phyloP scores from a whole-genome alignment of 2,329 filamentous ascomycete genomes.

The Xylaria digitata region DNA sequence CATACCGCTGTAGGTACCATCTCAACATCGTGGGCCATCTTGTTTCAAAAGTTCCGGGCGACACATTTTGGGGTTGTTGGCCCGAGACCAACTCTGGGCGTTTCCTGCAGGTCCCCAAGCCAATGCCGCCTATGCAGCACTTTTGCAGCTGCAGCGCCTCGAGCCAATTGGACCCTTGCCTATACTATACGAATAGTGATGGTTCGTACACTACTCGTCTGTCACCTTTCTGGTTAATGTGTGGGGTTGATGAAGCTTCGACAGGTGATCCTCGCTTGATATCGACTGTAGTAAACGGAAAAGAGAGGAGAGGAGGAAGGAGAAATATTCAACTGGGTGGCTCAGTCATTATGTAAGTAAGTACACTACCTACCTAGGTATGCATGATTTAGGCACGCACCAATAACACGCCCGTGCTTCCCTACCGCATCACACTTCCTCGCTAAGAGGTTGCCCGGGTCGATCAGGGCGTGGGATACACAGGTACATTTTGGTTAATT shows the following conservation, averaged over 20 bases:
- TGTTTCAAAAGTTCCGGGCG: constrained; percentile 43
- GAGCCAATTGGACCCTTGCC: constrained; percentile 24
- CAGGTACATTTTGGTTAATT: constrained; percentile 5
- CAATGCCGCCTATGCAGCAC: constrained; percentile 11
- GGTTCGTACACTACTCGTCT: too few species aligned
- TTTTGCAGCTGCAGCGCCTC: constrained; percentile 29
- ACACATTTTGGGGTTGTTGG: constrained; percentile 33
- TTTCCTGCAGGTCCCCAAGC: constrained; percentile 27
- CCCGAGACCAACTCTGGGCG: constrained; percentile 34
- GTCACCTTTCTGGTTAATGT: background rate
- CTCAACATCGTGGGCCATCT: constrained; percentile 37
- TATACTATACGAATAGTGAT: background rate
- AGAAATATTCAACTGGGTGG: too few species aligned
- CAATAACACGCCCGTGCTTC: constrained; percentile 26
- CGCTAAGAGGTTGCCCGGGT: constrained; percentile 11
- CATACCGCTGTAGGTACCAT: constrained; percentile 31
- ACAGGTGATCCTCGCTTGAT: background rate
- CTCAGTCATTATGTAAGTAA: background rate
- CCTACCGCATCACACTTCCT: constrained; percentile 17
- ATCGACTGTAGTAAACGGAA: background rate
- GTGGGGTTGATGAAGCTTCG: background rate
- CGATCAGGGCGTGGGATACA: constrained; percentile 12
- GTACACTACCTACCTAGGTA: constrained; percentile 20
- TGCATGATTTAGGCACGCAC: constrained; percentile 38
- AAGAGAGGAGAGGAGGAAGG: background rate